A percentile compares a stretch with the other conserved stretches of the same genome.
phyloP scores from a whole-genome alignment of 1,139 yeast genomes.

The Magnusiomyces starmeri region DNA sequence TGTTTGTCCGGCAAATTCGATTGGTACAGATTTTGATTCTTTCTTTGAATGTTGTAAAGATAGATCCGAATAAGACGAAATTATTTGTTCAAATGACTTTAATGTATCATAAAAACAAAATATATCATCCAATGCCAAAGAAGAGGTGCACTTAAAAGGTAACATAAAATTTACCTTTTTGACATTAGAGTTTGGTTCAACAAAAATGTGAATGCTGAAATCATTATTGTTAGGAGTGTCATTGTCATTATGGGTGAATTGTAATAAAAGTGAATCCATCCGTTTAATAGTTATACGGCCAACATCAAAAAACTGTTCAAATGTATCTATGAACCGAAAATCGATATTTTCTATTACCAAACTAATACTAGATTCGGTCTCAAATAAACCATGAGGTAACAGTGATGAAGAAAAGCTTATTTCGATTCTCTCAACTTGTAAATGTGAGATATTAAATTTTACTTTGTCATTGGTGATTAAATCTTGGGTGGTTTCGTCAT shows the following conservation, averaged over 20 bases:
- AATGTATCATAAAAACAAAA: conserved; percentile 12
- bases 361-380: conserved; percentile 8
- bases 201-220: conserved; percentile 7
- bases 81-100: conserved; percentile 4
- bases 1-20: conserved; percentile 16
- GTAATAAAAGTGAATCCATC: neutral
- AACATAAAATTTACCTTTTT: conserved; percentile 17
- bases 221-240: conserved; percentile 3
- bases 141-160: conserved; percentile 20
- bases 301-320: conserved; percentile 3
- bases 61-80: conserved; percentile 1
- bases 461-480: conserved; percentile 1
- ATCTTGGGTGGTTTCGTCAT: neutral
- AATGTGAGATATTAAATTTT: neutral
- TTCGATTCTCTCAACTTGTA: conserved; percentile 7
- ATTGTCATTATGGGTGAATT: neutral
- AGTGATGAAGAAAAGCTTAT: conserved; percentile 10
- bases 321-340: neutral
- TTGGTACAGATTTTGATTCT: neutral
- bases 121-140: conserved; percentile 16
- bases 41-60: neutral
- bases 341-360: conserved; percentile 12
- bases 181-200: neutral
- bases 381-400: conserved; percentile 17
- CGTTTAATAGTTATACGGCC: neutral